A percentile compares a stretch with the other conserved stretches of the same genome.
Conservation (phyloP, 1,139 yeast species). For the Debaryomycetaceae sp. region DNA sequence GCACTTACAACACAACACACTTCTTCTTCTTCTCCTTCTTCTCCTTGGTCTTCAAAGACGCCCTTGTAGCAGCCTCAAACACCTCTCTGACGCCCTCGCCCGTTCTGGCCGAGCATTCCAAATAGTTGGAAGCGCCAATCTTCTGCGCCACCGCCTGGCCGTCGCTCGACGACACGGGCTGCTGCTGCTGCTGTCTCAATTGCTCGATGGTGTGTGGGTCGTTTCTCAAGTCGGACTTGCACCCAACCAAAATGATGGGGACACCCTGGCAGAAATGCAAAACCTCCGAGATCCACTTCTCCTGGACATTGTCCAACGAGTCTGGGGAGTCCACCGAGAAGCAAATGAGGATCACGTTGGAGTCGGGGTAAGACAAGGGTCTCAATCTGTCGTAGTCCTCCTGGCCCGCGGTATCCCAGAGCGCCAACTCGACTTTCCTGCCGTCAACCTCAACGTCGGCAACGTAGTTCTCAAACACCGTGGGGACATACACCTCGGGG, state of each 20-base stretch:
- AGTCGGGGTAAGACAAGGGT: slow-evolving; percentile 90
- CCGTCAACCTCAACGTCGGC: slow-evolving; percentile 95
- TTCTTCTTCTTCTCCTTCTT: slow-evolving; percentile 52
- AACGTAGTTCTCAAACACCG: slow-evolving; percentile 92
- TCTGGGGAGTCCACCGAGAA: slow-evolving; percentile 91
- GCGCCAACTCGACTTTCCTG: slow-evolving; percentile 86
- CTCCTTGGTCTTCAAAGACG: slow-evolving; percentile 65
- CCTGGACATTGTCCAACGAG: slow-evolving; percentile 88
- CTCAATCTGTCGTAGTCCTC: slow-evolving; percentile 95
- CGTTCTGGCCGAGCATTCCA: slow-evolving; percentile 92
- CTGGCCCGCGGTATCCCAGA: slow-evolving; percentile 99
- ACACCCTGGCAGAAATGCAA: slow-evolving; percentile 93
- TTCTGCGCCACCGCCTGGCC: slow-evolving; percentile 83
- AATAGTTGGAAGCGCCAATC: slow-evolving; percentile 80
- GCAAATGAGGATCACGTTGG: slow-evolving; percentile 88
- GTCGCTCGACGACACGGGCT: slow-evolving; percentile 73
- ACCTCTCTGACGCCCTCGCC: slow-evolving; percentile 91
- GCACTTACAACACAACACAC: slow-evolving; percentile 58
- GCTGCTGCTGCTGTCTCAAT: slow-evolving; percentile 68
- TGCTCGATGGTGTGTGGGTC: slow-evolving; percentile 74
- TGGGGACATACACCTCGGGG: slow-evolving; percentile 94
- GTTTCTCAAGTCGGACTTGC: slow-evolving; percentile 85
- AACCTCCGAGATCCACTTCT: slow-evolving; percentile 93
- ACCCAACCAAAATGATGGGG: slow-evolving; percentile 90
- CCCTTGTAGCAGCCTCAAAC: slow-evolving; percentile 89